These are phyloP conservation scores for Lasiodiplodia theobromae DNA, from an alignment of 2,329 filamentous ascomycete species.

Conservation along the genomic window DNA sequence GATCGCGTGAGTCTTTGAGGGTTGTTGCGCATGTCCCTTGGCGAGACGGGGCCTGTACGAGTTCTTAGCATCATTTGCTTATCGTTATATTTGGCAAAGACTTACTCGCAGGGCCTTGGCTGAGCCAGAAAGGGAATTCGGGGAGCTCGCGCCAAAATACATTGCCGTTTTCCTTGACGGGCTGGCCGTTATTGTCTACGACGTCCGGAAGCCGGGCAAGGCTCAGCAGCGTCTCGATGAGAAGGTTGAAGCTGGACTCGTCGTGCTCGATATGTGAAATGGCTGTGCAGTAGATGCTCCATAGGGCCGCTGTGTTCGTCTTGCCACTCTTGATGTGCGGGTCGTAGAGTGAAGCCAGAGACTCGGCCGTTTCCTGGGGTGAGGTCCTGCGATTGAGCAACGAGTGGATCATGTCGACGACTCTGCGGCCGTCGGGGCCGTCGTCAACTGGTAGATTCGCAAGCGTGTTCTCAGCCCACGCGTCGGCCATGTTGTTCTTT, in stretches of 20 bases:
- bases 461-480: background rate
- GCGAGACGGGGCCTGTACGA: no score
- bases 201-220: background rate
- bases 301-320: background rate
- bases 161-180: background rate
- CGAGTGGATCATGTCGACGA: background rate
- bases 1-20: no score
- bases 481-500: background rate
- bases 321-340: background rate
- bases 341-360: background rate
- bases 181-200: background rate
- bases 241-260: background rate
- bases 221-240: background rate
- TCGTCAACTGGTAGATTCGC: background rate
- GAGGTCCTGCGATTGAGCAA: background rate
- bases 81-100: fast-evolving
- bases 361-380: background rate
- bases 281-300: background rate
- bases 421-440: no score
- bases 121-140: background rate
- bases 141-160: background rate
- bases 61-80: no score
- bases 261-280: background rate
- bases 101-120: background rate
- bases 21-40: background rate